Evolutionary conservation across 805 yeast species (phyloP), one percentile per base, ranked within the genome.

Genomic region (Yamadazyma phyllophila): DNA sequence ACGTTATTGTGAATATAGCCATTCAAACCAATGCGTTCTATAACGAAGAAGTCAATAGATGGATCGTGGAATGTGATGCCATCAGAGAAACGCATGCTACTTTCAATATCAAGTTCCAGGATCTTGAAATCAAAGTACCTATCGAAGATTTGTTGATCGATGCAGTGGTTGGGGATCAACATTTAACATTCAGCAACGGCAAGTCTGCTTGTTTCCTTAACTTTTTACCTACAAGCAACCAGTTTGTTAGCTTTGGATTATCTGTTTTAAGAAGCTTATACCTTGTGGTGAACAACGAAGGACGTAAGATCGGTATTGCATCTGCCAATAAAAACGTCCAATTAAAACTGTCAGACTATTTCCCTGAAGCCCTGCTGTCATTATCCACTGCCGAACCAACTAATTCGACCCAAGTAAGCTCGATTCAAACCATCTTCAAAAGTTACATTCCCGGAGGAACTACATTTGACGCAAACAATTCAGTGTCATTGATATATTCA

Each of bases 1-100:
- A 76, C 38, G 58, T 78, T 4, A 66, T 86, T 35, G 70, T 85
- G 41, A 78, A 77, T 52, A 62, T 86, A 26, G 88, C 91, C 0
- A 70, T 85, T 20, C 91, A 86, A 61, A 65, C 83, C 33, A 82
- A 82, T 55, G 92, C 92, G 0, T 77, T 72, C 50, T 86, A 78
- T 57, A 72, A 77, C 2, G 59, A 64, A 3, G 66, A 68, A 5
- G 56, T 70, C 6, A 67, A 66, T 17, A 55, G 73, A 13, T 86
- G 92, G 92, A 54, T 83, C 12, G 82, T 83, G 11, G 76, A 76
- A 47, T 86, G 94, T 65, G 63, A 74, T 10, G 52, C 56, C 27
- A 64, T 83, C 12, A 73, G 71, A 1, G 54, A 62, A 4, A 53
- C 74, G 7, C 61, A 73, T 17, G 89, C 88, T 1, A 63, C 74